These are phyloP conservation scores for Cephalotrichum gorgonifer DNA, from an alignment of 2,329 filamentous ascomycete genomes.

Conservation along the genomic window DNA sequence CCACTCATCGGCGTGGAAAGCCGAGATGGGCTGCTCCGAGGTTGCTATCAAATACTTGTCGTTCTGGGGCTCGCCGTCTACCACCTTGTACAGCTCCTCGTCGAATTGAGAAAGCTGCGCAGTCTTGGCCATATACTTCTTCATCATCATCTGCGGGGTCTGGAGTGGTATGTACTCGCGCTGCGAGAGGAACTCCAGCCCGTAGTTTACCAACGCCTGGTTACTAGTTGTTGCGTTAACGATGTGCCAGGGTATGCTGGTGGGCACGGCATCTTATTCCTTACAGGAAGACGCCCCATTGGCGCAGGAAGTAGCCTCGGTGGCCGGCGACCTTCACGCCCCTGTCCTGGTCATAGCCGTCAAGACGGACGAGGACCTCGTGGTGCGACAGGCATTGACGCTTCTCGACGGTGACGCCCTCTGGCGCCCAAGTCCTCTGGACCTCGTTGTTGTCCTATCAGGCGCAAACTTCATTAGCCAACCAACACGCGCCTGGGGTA, in stretches of 20 bases:
- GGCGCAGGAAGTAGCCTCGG: conserved; percentile 83
- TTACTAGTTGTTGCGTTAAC: conserved; percentile 32
- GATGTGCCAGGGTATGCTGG: not conserved
- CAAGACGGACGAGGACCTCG: conserved; percentile 78
- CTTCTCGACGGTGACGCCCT: conserved; percentile 64
- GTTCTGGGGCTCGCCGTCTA: conserved; percentile 73
- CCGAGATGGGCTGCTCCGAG: conserved; percentile 89
- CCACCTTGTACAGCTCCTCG: conserved; percentile 95
- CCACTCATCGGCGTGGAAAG: conserved; percentile 91
- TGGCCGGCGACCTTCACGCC: conserved; percentile 92
- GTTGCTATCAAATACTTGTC: conserved; percentile 77
- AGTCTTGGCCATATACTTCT: conserved; percentile 95
- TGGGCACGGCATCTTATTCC: not conserved
- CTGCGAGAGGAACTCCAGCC: conserved; percentile 73
- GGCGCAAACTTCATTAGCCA: conserved; percentile 4
- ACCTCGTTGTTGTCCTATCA: conserved; percentile 66
- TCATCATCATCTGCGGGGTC: conserved; percentile 88
- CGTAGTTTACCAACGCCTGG: conserved; percentile 90
- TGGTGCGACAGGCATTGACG: conserved; percentile 79
- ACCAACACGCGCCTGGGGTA: not conserved
- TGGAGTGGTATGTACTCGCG: conserved; percentile 77
- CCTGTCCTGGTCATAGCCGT: conserved; percentile 87
- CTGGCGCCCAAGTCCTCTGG: conserved; percentile 70
- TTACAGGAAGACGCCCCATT: conserved; percentile 72
- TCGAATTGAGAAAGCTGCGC: conserved; percentile 96